Percentiles rank a stretch among this genome's conserved stretches.
Evolutionary conservation across 495 filamentous ascomycete species (phyloP).

Genomic region (Achaetomiella virescens): DNA sequence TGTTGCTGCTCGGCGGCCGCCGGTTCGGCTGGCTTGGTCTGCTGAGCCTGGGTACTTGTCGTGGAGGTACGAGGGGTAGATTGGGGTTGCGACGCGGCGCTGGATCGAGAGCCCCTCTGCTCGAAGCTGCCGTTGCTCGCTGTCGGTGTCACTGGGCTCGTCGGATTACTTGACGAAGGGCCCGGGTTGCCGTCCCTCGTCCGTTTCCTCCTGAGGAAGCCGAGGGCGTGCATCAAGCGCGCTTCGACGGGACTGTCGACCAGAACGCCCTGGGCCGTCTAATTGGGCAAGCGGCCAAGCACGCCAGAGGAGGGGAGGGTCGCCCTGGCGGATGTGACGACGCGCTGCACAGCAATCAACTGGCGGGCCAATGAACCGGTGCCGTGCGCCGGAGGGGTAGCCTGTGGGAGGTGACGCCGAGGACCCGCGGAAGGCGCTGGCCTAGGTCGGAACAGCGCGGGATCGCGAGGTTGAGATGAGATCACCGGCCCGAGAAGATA

Average conservation of each 20-base stretch:
- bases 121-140: slow-evolving; percentile 41
- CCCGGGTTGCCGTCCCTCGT: slow-evolving; percentile 67
- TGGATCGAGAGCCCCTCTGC: slow-evolving; percentile 25
- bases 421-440: not conserved
- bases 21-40: slow-evolving; percentile 25
- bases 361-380: slow-evolving; percentile 23
- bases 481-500: too few relatives aligned
- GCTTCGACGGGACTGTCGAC: slow-evolving; percentile 18
- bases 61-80: slow-evolving; percentile 1
- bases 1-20: slow-evolving; percentile 33
- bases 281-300: slow-evolving; percentile 16
- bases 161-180: slow-evolving; percentile 53
- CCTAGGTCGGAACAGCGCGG: not conserved
- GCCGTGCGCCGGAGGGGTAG: not conserved
- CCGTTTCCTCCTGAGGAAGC: slow-evolving; percentile 95
- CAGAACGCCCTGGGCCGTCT: slow-evolving; percentile 12
- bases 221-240: slow-evolving; percentile 63
- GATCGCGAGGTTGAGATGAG: not conserved
- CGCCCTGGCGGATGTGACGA: slow-evolving; percentile 13
- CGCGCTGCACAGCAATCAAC: slow-evolving; percentile 24
- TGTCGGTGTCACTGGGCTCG: slow-evolving; percentile 53
- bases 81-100: slow-evolving; percentile 14
- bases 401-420: not conserved
- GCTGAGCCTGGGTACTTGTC: slow-evolving; percentile 8
- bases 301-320: slow-evolving; percentile 7